Evolutionary conservation across 2,329 filamentous ascomycete genomes (phyloP), one percentile per base, ranked within the genome.

Genomic region (Purpureocillium lavendulum): DNA sequence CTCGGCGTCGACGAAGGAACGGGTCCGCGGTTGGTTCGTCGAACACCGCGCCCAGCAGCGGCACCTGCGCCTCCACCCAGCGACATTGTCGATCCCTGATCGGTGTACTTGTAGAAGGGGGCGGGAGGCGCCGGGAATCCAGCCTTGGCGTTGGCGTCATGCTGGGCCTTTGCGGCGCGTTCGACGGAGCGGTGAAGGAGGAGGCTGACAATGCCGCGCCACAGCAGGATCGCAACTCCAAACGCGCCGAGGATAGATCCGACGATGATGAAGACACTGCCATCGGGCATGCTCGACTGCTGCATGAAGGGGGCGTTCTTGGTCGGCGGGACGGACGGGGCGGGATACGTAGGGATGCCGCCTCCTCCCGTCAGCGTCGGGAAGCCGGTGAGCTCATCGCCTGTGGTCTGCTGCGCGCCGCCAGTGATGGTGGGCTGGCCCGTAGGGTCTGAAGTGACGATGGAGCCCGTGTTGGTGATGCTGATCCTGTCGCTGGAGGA

Each of bases 231-330:
- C n/a, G 80, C 80, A 8, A 87, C 68, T 10, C 80, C 87, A 47
- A 96, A 77, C 48, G 88, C 82, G 13, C 87, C 92, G 7, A 98
- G 75, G 21, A 87, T 82, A 18, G 88, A 84, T 34, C 92, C 92
- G 1, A 97, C 92, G 16, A 81, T 84, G 53, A 98, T 98, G 66
- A 98, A 98, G 43, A 98, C 84, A 4, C 90, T 96, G 40, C 92
- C 92, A 54, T 97, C 85, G 3, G 92, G 92, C 10, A 89, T 71
- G 39, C 66, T 81, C 1, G 88, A 94, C 53, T 82, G 80, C 56
- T 89, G 82, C 87, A 97, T 95, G 58, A 87, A 98, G 13, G 90
- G 88, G 5, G 92, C 92, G 54, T 83, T 77, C 30, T 76, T 72
- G 3, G 86, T 95, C 18, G 88, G 84, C 7, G 92, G 92, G 3